Evolutionary conservation across 2,329 filamentous ascomycete genomes (phyloP).

Genomic region (Paecilomyces formosus): DNA sequence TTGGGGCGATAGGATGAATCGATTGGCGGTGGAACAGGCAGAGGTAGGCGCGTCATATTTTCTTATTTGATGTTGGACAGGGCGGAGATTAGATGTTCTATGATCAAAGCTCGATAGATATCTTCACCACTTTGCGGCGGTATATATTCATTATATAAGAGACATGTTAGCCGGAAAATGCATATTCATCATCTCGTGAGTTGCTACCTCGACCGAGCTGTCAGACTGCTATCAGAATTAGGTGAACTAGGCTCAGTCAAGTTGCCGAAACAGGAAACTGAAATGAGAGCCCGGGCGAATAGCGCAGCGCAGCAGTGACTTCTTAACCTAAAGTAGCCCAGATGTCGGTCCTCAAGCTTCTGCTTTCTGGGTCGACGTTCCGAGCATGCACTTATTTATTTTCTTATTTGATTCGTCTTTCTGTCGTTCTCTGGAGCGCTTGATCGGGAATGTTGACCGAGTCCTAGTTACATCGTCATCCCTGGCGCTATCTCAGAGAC

Average conservation of each 20-base stretch:
- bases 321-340: neutral
- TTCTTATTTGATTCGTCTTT: neutral
- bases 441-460: neutral
- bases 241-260: neutral
- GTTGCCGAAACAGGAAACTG: neutral
- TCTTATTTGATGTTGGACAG: neutral
- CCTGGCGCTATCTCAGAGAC: too few species aligned
- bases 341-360: neutral
- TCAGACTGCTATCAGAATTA: neutral
- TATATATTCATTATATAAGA: neutral
- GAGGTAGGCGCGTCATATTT: neutral
- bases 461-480: neutral
- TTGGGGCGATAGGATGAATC: slow-evolving; percentile 4
- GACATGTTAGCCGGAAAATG: neutral
- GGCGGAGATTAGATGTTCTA: neutral
- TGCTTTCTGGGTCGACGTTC: neutral
- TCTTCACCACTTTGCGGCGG: neutral
- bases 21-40: neutral
- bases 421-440: neutral
- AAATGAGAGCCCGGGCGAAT: neutral
- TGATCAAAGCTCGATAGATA: neutral
- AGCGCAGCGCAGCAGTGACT: neutral
- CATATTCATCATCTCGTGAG: neutral
- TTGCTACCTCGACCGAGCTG: neutral
- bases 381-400: neutral